Base-by-base conservation (phyloP, 2,329 filamentous ascomycete species). In the Aureobasidium sp. region DNA sequence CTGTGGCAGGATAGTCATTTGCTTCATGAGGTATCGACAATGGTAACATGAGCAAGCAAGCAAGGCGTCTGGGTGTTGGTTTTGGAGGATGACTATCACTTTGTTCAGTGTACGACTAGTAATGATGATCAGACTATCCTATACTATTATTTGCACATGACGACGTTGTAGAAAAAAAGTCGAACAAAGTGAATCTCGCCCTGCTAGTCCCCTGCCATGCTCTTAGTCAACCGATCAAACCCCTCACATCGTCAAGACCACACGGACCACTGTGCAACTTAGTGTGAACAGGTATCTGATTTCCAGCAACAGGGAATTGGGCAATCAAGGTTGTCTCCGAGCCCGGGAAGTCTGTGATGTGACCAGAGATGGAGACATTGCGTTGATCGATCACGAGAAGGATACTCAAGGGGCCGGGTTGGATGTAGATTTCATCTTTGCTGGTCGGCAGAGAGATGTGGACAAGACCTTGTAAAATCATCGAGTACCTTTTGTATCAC, bases 271-370 rank as follows among this genome's bases (percentile, higher is more conserved):
- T 15, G 25, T 60, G 57, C 34, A 60, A 36, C 29, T 52, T 47
- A 6, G n/a, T 34, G 27, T 60, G 57, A 9, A 13, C 37, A 21
- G 57, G 57, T 1, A 52, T n/a, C 29, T 32, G 5, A 25, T 52
- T 52, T 1, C 48, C 58, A 36, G 48, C 3, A 13, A 61, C 29
- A 2, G 58, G 58, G 5, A 61, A 53, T 21, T 54, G 47, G 4
- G 59, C 48, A 47, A 61, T 39, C 36, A 61, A 10, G 3, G 59
- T 53, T 3, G 29, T 37, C 13, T 61, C 47, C 27, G 30, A n/a
- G 25, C 58, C 48, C 2, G 58, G 58, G 37, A 61, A 61, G 3
- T 61, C 48, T 3, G 58, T 61, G 8, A 61, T 21, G 16, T 61
- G 58, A 2, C 58, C 58, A 27, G 32, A 44, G 8, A 41, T 8